These are phyloP conservation scores for Chlamydomonas reinhardtii DNA, from an alignment of 163 green algal genomes.

Conservation along the genomic window DNA sequence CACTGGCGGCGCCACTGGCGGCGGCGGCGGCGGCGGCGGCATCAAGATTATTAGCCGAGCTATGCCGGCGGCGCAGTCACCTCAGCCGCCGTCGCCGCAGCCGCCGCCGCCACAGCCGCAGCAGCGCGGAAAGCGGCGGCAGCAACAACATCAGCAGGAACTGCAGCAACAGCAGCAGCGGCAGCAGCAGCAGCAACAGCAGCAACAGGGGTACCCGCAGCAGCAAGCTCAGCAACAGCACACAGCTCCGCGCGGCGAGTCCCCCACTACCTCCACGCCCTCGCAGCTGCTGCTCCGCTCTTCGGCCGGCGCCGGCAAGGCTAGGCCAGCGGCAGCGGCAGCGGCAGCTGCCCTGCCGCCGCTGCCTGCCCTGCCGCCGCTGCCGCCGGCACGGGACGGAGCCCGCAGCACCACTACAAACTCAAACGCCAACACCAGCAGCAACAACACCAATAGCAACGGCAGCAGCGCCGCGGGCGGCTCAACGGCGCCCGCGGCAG, in stretches of 20 bases:
- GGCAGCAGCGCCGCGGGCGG: too few relatives aligned
- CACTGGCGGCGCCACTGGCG: not conserved
- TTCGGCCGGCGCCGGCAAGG: too few relatives aligned
- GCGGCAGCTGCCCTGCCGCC: too few relatives aligned
- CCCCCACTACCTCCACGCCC: too few relatives aligned
- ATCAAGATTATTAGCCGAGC: conserved; percentile 25
- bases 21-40: not conserved
- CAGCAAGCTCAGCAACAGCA: too few relatives aligned
- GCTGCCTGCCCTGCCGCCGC: too few relatives aligned
- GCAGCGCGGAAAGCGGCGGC: conserved; percentile 45
- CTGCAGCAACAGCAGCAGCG: conserved; percentile 10
- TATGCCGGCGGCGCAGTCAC: not conserved
- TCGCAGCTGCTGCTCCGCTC: too few relatives aligned
- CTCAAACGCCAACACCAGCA: too few relatives aligned
- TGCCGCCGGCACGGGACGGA: not conserved
- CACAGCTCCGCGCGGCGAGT: too few relatives aligned
- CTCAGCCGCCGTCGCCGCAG: not conserved
- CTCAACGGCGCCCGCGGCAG: not conserved
- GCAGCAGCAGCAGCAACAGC: conserved; percentile 2
- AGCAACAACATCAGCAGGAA: conserved; percentile 35
- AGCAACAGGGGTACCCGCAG: not conserved
- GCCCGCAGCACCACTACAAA: not conserved
- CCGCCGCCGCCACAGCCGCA: not conserved
- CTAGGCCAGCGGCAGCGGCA: too few relatives aligned
- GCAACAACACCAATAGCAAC: not conserved